Evolutionary conservation across 148 eudicot species (phyloP).

Genomic region (Silene conica): DNA sequence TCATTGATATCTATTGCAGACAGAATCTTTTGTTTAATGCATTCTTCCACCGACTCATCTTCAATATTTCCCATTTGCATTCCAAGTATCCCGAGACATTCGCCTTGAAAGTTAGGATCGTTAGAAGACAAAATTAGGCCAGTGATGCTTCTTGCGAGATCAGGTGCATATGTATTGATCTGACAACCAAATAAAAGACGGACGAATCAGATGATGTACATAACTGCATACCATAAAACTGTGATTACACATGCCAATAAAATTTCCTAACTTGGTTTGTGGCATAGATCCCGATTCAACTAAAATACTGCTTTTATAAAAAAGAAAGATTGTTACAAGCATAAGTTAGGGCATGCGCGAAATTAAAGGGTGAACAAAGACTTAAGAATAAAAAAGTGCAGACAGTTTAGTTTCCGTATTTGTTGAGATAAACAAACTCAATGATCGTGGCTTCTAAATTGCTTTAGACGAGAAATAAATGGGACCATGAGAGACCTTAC

Average conservation of each 20-base stretch:
- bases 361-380: too few species aligned
- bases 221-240: neutral
- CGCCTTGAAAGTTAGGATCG: conserved; percentile 57
- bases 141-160: conserved; percentile 77
- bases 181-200: conserved; percentile 26
- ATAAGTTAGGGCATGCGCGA: neutral
- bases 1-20: conserved; percentile 58
- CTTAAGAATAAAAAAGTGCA: too few species aligned
- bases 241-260: neutral
- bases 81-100: conserved; percentile 74
- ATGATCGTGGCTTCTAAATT: too few species aligned
- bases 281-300: neutral
- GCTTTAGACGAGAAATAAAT: too few species aligned
- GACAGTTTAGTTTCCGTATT: too few species aligned
- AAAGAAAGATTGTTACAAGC: neutral
- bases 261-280: neutral
- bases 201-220: conserved; percentile 3
- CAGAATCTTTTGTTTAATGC: conserved; percentile 56
- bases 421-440: too few species aligned
- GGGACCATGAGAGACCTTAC: too few species aligned
- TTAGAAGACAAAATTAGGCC: conserved; percentile 69
- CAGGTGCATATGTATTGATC: conserved; percentile 84
- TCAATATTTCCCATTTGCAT: conserved; percentile 34
- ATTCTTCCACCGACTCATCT: conserved; percentile 43
- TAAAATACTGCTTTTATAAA: neutral